Percentiles rank a stretch among this genome's conserved stretches.
These are phyloP conservation scores for Apiotrichum porosum DNA, from an alignment of 1,284 basidiomycete genomes.

Conservation along the genomic window DNA sequence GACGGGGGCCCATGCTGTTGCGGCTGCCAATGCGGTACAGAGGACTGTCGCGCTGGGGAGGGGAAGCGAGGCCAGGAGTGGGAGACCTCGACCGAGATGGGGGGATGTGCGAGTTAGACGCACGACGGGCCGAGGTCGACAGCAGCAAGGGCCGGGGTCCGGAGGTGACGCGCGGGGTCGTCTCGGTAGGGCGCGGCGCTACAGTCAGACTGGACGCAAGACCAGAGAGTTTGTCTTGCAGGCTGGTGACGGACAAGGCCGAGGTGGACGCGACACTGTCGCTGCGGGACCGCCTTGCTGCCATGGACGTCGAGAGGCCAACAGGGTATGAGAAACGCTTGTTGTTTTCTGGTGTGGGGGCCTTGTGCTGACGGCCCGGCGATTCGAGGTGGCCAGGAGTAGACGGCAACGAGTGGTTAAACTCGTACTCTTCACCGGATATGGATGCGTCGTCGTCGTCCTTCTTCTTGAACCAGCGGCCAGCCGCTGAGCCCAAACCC, in stretches of 20 bases:
- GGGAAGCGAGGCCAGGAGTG: no score
- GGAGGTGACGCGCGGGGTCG: slow-evolving; percentile 3
- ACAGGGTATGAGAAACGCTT: background rate
- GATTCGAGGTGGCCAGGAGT: background rate
- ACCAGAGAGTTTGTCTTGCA: slow-evolving; percentile 21
- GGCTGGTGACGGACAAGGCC: slow-evolving; percentile 18
- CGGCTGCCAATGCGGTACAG: slow-evolving; percentile 19
- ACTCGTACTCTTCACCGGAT: slow-evolving; percentile 16
- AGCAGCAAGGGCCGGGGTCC: slow-evolving; percentile 30
- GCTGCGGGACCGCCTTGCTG: slow-evolving; percentile 10
- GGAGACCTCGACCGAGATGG: no score
- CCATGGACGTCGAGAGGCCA: no score
- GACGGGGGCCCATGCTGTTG: background rate
- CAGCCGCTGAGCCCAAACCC: slow-evolving; percentile 12
- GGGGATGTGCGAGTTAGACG: slow-evolving; percentile 9
- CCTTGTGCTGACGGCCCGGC: background rate
- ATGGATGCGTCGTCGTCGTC: slow-evolving; percentile 14
- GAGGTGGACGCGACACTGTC: slow-evolving; percentile 16
- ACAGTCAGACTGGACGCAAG: slow-evolving; percentile 7
- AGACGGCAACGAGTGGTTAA: slow-evolving; percentile 5
- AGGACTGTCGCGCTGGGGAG: no score
- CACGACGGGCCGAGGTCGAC: slow-evolving; percentile 20
- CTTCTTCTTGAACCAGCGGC: slow-evolving; percentile 4
- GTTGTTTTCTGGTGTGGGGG: slow-evolving; percentile 1
- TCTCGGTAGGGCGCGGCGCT: background rate